A percentile compares a stretch with the other conserved stretches of the same genome.
Evolutionary conservation across 2,329 filamentous ascomycete species (phyloP).

Genomic region (Plectosphaerella cucumerina): DNA sequence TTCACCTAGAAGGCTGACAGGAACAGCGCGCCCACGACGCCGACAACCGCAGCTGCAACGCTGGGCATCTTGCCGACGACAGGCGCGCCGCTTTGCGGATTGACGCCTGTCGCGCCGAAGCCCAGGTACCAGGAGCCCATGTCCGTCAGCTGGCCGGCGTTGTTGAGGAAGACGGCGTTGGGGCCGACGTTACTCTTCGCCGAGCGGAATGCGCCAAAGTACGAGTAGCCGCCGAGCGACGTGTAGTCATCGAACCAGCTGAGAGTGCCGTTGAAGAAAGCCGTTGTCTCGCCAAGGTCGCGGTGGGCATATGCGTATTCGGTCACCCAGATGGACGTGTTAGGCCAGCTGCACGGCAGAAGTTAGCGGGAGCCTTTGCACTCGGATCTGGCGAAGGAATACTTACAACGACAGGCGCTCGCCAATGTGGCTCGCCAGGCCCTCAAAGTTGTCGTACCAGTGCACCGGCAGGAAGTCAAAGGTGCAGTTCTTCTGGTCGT

Average conservation of each 20-base stretch:
- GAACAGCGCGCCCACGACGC: neutral
- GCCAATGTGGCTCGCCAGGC: conserved; percentile 63
- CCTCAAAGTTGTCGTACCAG: conserved; percentile 68
- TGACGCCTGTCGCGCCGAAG: conserved; percentile 38
- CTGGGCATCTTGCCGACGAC: conserved; percentile 3
- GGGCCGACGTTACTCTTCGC: conserved; percentile 68
- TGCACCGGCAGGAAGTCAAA: conserved; percentile 62
- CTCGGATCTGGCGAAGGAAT: neutral
- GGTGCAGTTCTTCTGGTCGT: conserved; percentile 46
- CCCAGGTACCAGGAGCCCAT: conserved; percentile 79
- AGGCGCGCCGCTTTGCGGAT: conserved; percentile 19
- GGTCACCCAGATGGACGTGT: conserved; percentile 69
- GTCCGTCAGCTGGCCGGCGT: conserved; percentile 65
- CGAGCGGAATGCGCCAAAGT: conserved; percentile 72
- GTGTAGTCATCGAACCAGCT: conserved; percentile 63
- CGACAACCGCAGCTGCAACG: conserved; percentile 1
- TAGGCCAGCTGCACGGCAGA: conserved; percentile 44
- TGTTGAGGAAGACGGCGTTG: conserved; percentile 67
- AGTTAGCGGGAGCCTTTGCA: conserved; percentile 4
- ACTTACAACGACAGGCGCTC: conserved; percentile 45
- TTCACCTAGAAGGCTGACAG: conserved; percentile 1
- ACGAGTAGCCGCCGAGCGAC: conserved; percentile 65
- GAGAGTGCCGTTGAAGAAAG: conserved; percentile 63
- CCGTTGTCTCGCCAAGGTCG: conserved; percentile 52
- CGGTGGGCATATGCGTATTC: conserved; percentile 65